Evolutionary conservation across 805 yeast genomes (phyloP).

Genomic region (Ogataea parapolymorpha): DNA sequence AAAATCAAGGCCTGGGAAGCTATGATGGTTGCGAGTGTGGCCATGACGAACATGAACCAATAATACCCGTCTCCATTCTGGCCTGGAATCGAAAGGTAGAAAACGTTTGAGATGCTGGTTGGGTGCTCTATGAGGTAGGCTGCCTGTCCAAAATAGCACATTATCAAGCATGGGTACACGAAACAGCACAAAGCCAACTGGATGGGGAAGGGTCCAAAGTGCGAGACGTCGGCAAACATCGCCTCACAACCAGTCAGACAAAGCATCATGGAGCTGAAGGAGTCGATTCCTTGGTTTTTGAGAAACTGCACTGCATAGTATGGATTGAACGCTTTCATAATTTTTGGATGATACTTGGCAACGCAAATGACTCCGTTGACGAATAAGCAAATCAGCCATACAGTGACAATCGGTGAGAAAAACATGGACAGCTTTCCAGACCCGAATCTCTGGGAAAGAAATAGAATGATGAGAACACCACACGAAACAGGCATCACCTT

Average conservation of each 20-base stretch:
- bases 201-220: constrained; percentile 48
- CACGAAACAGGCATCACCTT: constrained; percentile 48
- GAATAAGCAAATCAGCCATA: constrained; percentile 48
- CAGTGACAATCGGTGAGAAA: constrained; percentile 53
- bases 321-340: constrained; percentile 50
- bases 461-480: constrained; percentile 43
- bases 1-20: constrained; percentile 60
- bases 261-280: constrained; percentile 50
- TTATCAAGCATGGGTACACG: constrained; percentile 51
- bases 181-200: constrained; percentile 43
- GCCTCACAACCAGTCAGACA: constrained; percentile 61
- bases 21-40: constrained; percentile 53
- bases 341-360: constrained; percentile 35
- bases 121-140: constrained; percentile 46
- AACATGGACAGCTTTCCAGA: constrained; percentile 44
- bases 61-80: constrained; percentile 41
- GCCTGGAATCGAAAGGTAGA: constrained; percentile 51
- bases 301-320: constrained; percentile 47
- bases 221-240: constrained; percentile 62
- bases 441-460: constrained; percentile 47
- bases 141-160: constrained; percentile 57
- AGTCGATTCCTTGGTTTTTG: constrained; percentile 34
- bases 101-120: constrained; percentile 38
- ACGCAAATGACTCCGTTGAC: constrained; percentile 47
- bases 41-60: constrained; percentile 51